A percentile compares a stretch with the other conserved stretches of the same genome.
These are phyloP conservation scores for Kokia cookei DNA, from an alignment of 441 rosid genomes.

Conservation along the genomic window DNA sequence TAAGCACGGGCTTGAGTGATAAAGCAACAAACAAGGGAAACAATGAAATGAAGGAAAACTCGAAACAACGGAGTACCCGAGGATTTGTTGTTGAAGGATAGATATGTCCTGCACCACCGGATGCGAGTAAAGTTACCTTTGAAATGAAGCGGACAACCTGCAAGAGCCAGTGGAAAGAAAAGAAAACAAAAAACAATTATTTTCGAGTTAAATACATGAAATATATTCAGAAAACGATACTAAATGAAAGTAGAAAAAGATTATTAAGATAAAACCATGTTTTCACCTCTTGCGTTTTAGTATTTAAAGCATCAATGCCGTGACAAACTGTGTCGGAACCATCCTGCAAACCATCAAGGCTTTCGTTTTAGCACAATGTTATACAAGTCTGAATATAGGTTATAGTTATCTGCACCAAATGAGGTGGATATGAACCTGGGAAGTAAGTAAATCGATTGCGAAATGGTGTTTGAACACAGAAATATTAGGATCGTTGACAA, in stretches of 20 bases:
- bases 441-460: slow-evolving; percentile 88
- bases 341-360: slow-evolving; percentile 42
- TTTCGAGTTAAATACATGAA: slow-evolving; percentile 5
- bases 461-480: slow-evolving; percentile 80
- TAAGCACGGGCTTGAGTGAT: neutral
- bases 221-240: slow-evolving; percentile 2
- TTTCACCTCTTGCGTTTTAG: slow-evolving; percentile 74
- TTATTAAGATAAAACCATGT: neutral
- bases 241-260: slow-evolving; percentile 8
- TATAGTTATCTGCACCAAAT: neutral
- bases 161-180: slow-evolving; percentile 1
- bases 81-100: slow-evolving; percentile 96
- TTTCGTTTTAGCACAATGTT: slow-evolving; percentile 3
- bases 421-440: slow-evolving; percentile 44
- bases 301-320: slow-evolving; percentile 86
- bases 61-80: slow-evolving; percentile 33
- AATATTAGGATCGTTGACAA: slow-evolving; percentile 70
- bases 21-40: neutral
- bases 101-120: slow-evolving; percentile 98
- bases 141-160: slow-evolving; percentile 89
- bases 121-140: slow-evolving; percentile 90
- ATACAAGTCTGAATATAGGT: neutral
- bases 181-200: neutral
- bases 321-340: slow-evolving; percentile 69
- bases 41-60: neutral